phyloP scores from a whole-genome alignment of 768 basidiomycete genomes.

The Phaeolepiota aurea region DNA sequence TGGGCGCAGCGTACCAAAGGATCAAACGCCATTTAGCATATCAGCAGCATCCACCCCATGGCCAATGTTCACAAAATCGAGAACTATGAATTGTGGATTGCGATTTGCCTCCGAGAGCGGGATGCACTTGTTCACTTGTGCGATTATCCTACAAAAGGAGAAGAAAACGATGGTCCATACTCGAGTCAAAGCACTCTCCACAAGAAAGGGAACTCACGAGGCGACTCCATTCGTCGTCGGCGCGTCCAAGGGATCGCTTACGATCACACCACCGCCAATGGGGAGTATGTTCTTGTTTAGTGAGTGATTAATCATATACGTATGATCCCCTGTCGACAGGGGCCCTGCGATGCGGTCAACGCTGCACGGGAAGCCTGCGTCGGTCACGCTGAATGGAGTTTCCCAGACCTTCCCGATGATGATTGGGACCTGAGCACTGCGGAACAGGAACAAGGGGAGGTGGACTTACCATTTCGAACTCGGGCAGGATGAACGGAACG shows the following conservation, averaged over 20 bases:
- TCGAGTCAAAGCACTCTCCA: too few species aligned
- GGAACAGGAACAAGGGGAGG: not conserved
- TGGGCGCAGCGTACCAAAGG: too few species aligned
- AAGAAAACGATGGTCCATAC: too few species aligned
- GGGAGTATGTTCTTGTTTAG: constrained; percentile 37
- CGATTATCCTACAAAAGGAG: constrained; percentile 28
- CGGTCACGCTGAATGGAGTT: constrained; percentile 42
- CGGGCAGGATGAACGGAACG: constrained; percentile 45
- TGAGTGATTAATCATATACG: constrained; percentile 53
- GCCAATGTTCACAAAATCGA: constrained; percentile 46
- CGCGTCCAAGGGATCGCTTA: constrained; percentile 28
- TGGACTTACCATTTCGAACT: constrained; percentile 50
- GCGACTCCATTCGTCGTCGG: constrained; percentile 27
- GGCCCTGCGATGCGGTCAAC: constrained; percentile 44
- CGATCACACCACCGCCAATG: constrained; percentile 25
- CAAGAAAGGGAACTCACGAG: constrained; percentile 29
- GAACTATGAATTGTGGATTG: constrained; percentile 43
- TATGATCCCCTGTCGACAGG: constrained; percentile 38
- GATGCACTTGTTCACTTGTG: constrained; percentile 33
- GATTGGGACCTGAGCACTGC: not conserved
- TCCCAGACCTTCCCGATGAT: constrained; percentile 66
- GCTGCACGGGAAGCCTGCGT: constrained; percentile 42
- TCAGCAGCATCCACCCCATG: constrained; percentile 33
- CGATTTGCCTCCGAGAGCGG: constrained; percentile 33
- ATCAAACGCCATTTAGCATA: constrained; percentile 36